phyloP scores from a whole-genome alignment of 148 eudicot genomes.

The Camellia sinensis region DNA sequence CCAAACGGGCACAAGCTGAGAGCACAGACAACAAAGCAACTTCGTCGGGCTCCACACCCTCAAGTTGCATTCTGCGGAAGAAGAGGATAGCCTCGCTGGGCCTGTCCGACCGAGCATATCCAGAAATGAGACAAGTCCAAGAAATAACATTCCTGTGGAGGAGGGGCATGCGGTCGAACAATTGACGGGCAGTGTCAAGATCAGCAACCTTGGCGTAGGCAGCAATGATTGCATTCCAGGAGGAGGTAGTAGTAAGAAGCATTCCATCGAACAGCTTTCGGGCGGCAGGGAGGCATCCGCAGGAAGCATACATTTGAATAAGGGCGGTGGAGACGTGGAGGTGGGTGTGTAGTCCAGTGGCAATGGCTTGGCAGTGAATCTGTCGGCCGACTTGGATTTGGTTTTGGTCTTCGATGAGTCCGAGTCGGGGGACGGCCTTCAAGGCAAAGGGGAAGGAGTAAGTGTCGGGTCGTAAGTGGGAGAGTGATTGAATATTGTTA shows the following conservation, averaged over 20 bases:
- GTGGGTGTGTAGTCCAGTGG: constrained; percentile 29
- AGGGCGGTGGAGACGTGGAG: constrained; percentile 36
- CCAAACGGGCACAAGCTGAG: constrained; percentile 61
- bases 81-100: constrained; percentile 39
- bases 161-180: constrained; percentile 47
- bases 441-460: constrained; percentile 47
- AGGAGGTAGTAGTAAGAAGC: constrained; percentile 32
- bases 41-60: constrained; percentile 48
- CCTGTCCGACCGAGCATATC: constrained; percentile 40
- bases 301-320: constrained; percentile 36
- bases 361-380: constrained; percentile 46
- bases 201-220: constrained; percentile 48
- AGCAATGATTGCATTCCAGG: constrained; percentile 66
- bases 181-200: constrained; percentile 30
- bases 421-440: constrained; percentile 35
- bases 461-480: constrained; percentile 39
- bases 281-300: constrained; percentile 26
- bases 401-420: too few relatives aligned
- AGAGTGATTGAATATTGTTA: constrained; percentile 18
- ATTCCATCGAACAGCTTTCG: constrained; percentile 57
- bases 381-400: constrained; percentile 27
- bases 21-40: constrained; percentile 44
- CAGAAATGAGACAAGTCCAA: constrained; percentile 69
- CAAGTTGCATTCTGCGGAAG: constrained; percentile 41
- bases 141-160: constrained; percentile 60